phyloP scores from a whole-genome alignment of 176 grass and related monocot genomes.

The Lolium rigidum region DNA sequence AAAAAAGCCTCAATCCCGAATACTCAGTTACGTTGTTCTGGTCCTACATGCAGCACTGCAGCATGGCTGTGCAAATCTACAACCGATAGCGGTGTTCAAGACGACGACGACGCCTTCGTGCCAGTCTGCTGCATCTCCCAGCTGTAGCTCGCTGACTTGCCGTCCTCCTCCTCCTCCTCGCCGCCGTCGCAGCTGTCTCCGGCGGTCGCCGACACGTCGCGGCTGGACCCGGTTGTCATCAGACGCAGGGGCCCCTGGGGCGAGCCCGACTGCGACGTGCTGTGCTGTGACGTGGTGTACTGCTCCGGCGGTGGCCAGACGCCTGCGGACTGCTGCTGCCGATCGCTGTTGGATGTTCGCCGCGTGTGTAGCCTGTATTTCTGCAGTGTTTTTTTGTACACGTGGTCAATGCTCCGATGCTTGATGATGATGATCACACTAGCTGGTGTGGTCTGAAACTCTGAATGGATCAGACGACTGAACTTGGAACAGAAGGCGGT shows the following conservation, averaged over 20 bases:
- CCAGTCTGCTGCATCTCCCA: constrained; percentile 50
- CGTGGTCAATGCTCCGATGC: no score
- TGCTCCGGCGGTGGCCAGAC: constrained; percentile 46
- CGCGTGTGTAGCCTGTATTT: constrained; percentile 88
- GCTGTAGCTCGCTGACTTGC: constrained; percentile 68
- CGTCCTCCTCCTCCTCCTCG: constrained; percentile 52
- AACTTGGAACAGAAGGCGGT: no score
- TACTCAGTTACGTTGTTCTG: neutral
- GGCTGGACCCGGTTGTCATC: constrained; percentile 43
- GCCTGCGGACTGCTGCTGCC: neutral
- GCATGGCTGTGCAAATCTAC: neutral
- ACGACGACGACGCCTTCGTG: neutral
- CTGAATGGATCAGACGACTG: no score
- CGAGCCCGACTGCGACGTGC: constrained; percentile 80
- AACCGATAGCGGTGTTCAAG: neutral
- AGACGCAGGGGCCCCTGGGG: constrained; percentile 77
- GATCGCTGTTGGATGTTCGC: constrained; percentile 38
- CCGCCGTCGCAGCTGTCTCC: constrained; percentile 62
- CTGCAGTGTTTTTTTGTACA: no score
- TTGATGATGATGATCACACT: no score
- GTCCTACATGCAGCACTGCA: neutral
- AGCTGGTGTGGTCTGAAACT: no score
- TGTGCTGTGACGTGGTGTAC: constrained; percentile 67
- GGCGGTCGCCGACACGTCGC: constrained; percentile 47
- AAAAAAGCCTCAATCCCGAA: constrained; percentile 42